Evolutionary conservation across 2,329 filamentous ascomycete genomes (phyloP), one percentile per base, ranked within the genome.

Genomic region (Mycosphaerella arachidis): DNA sequence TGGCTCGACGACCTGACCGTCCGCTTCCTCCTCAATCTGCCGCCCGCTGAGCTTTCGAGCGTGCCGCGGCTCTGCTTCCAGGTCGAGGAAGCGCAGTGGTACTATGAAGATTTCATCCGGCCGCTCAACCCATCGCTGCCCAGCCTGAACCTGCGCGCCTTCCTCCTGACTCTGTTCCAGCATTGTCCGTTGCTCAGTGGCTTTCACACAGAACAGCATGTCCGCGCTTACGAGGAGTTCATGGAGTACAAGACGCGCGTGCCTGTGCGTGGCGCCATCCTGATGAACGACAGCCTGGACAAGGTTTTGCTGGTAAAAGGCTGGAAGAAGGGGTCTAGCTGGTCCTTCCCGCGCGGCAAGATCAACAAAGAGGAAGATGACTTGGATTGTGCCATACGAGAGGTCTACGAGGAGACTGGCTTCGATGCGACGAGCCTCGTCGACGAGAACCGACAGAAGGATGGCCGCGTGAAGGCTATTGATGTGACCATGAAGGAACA

Each of bases 41-140:
- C 95, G 50, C 84, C 90, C 66, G 91, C 94, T 76, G 94, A 99
- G 76, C 84, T 97, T 51, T 86, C 87, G 66, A 92, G 90, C 2
- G 90, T 96, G 59, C 91, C 92, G 73, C 89, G 94, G 72, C 94
- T 99, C 77, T 97, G 93, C 78, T 99, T 99, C 75, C 92, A 97
- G 78, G 90, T 99, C 68, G 94, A 99, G 77, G 95, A 99, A 78
- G 94, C 94, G 70, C 95, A 99, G 86, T 99, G 94, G 94, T 99
- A 96, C 78, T 99, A 99, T 84, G 94, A 99, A 81, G 94, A 99
- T 77, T 99, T 99, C 74, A 91, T 99, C 74, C 90, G 94, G 52
- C 92, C 93, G 9, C 62, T 66, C 27, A 97, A 75, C 88, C 92
- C 55, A 83, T 24, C 83, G 43, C 82, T 99, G 10, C 94, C 94